phyloP scores from a whole-genome alignment of 2,329 filamentous ascomycete species.

The Penicillium thymicola region DNA sequence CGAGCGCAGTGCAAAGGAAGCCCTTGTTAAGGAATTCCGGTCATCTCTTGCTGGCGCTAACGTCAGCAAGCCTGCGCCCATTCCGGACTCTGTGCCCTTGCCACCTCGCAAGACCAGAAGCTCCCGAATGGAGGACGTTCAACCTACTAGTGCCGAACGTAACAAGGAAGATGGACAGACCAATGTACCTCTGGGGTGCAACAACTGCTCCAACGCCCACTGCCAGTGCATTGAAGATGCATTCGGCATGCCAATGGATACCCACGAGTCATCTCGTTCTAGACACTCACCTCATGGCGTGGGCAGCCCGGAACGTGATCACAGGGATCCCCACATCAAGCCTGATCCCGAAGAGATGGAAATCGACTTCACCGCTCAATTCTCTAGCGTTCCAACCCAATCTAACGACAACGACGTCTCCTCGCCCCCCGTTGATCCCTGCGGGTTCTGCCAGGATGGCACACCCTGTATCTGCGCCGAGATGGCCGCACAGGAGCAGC shows the following conservation, averaged over 20 bases:
- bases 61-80: slow-evolving; percentile 15
- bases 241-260: slow-evolving; percentile 47
- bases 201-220: slow-evolving; percentile 60
- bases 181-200: slow-evolving; percentile 57
- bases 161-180: slow-evolving; percentile 23
- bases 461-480: slow-evolving; percentile 82
- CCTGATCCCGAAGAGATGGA: slow-evolving; percentile 55
- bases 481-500: slow-evolving; percentile 47
- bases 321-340: slow-evolving; percentile 48
- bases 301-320: slow-evolving; percentile 52
- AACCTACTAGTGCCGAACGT: slow-evolving; percentile 12
- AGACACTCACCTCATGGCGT: slow-evolving; percentile 36
- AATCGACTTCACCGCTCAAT: slow-evolving; percentile 70
- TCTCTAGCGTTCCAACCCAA: slow-evolving; percentile 46
- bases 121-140: slow-evolving; percentile 21
- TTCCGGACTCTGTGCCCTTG: slow-evolving; percentile 41
- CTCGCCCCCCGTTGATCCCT: slow-evolving; percentile 59
- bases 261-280: slow-evolving; percentile 36
- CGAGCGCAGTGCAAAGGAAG: slow-evolving; percentile 43
- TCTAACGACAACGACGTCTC: slow-evolving; percentile 26
- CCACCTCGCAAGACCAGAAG: slow-evolving; percentile 30
- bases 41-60: slow-evolving; percentile 27
- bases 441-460: slow-evolving; percentile 78
- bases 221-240: slow-evolving; percentile 61
- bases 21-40: slow-evolving; percentile 42